Evolutionary conservation across 192 early-diverging fungal species (phyloP), one percentile per base, ranked within the genome.

Genomic region (Chytriomyces sp.): DNA sequence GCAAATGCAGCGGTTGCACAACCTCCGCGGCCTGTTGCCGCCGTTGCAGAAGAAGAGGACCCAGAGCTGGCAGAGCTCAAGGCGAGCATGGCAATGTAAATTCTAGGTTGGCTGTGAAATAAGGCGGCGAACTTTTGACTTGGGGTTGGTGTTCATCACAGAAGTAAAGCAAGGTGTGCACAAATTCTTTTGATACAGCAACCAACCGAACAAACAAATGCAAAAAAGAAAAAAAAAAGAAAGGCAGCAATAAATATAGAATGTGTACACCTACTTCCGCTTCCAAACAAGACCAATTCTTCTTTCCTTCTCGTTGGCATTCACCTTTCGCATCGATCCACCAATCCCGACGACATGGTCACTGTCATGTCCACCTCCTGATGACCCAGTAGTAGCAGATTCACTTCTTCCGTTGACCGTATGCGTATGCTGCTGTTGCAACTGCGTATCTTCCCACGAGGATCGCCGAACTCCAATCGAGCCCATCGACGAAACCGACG

Each of bases 41-140:
- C 39, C 30, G 76, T 75, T 19, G 69, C 56, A 36, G 86, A 91
- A 64, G 93, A 94, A 63, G 91, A 93, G 52, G 93, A 95, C 55
- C 91, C 86, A n/a, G 93, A 93, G 72, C 80, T 95, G 38, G 85
- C 86, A 60, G 89, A 87, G 59, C 77, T 95, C 52, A 82, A 86
- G 64, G 89, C 91, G 34, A 84, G 82, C 55, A 95, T 95, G 92
- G 89, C 89, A 32, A 84, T 93, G 72, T 81, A 72, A 57, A n/a
- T n/a, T n/a, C n/a, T n/a, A n/a, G n/a, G n/a, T n/a, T 57, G 17
- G 7, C 1, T 17, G 28, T 19, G 17, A 28, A 30, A 30, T 25
- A 26, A 26, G 26, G 28, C 10, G 55, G 28, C 10, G 55, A 17
- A 57, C 22, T 14, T n/a, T 2, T 22, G 44, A 49, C 44, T 49